Conservation (phyloP, 2,329 filamentous ascomycete genomes). For the Dactylellina leptospora region DNA sequence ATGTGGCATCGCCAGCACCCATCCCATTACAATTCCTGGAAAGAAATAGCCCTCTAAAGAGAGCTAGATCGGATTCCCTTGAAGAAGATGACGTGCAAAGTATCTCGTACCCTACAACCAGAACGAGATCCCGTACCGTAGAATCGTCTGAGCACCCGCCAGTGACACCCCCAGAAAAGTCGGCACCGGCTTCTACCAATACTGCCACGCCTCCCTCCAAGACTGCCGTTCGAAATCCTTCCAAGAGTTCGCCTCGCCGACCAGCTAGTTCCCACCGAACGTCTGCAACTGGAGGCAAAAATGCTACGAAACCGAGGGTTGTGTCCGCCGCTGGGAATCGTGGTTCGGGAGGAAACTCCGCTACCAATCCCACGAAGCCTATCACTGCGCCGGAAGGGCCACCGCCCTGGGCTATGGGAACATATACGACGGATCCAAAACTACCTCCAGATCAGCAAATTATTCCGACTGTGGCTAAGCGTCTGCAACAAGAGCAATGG, state of each 20-base stretch:
- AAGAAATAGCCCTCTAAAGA: constrained; percentile 73
- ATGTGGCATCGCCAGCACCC: constrained; percentile 79
- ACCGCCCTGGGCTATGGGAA: constrained; percentile 90
- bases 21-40: constrained; percentile 77
- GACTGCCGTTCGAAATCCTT: constrained; percentile 57
- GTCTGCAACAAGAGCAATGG: constrained; percentile 94
- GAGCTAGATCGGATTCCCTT: constrained; percentile 59
- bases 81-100: constrained; percentile 56
- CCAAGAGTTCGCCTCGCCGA: constrained; percentile 59
- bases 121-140: constrained; percentile 35
- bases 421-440: constrained; percentile 94
- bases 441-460: constrained; percentile 95
- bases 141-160: constrained; percentile 34
- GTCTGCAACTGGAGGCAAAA: constrained; percentile 59
- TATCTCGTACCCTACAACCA: constrained; percentile 51
- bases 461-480: constrained; percentile 88
- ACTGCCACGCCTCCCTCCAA: constrained; percentile 36
- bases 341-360: constrained; percentile 69
- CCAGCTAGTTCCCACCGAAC: constrained; percentile 61
- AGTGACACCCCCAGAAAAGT: constrained; percentile 56
- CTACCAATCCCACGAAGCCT: constrained; percentile 63
- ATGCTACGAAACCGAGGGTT: constrained; percentile 58
- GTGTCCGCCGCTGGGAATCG: constrained; percentile 61
- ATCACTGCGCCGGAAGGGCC: constrained; percentile 86
- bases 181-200: constrained; percentile 13